A percentile compares a stretch with the other conserved stretches of the same genome.
Evolutionary conservation across 176 grass and related monocot genomes (phyloP).

Genomic region (Eragrostis curvula): DNA sequence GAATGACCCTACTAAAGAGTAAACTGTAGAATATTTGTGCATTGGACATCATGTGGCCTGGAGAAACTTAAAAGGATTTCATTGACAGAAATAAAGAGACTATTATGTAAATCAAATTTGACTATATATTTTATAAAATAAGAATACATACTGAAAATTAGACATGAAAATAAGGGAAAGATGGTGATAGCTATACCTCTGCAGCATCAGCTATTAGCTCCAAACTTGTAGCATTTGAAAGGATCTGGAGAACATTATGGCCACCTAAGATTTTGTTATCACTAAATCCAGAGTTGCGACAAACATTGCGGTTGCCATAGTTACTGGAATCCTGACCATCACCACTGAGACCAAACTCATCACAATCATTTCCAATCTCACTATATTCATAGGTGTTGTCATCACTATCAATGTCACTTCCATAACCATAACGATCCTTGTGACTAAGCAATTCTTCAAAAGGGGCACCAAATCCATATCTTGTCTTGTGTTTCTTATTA

Average conservation of each 20-base stretch:
- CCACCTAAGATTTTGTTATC: conserved; percentile 19
- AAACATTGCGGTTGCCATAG: background rate
- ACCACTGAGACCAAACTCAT: background rate
- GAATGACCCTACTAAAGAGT: background rate
- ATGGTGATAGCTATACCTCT: conserved; percentile 28
- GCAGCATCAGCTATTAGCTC: conserved; percentile 33
- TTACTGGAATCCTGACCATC: background rate
- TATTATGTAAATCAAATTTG: too few species aligned
- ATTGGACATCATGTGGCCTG: background rate
- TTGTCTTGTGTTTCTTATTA: background rate
- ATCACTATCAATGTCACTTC: background rate
- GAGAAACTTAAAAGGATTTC: background rate
- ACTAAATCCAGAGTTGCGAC: background rate
- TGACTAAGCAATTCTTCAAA: background rate
- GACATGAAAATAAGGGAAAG: background rate
- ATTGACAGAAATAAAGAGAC: background rate
- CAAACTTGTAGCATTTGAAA: conserved; percentile 36
- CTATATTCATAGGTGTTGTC: conserved; percentile 9
- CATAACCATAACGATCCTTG: background rate
- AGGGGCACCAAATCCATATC: conserved; percentile 11
- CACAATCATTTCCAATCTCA: conserved; percentile 26
- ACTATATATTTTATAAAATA: background rate
- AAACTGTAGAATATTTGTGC: background rate
- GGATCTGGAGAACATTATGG: background rate
- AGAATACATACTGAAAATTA: background rate